A percentile compares a stretch with the other conserved stretches of the same genome.
Evolutionary conservation across 2,329 filamentous ascomycete species (phyloP).

Genomic region (Beauveria rudraprayagi): DNA sequence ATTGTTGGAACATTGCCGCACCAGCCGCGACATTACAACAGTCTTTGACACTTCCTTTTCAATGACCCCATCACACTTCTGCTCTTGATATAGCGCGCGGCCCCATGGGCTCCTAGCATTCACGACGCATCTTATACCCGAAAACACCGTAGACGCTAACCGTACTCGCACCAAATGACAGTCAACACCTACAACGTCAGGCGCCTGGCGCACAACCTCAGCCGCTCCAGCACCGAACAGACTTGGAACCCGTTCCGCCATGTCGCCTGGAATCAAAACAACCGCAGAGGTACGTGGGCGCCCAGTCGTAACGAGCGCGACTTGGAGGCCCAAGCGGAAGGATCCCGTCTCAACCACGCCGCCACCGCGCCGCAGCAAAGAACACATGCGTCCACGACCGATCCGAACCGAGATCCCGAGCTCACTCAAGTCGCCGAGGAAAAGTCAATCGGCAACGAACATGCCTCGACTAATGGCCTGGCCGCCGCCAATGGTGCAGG

Average conservation of each 20-base stretch:
- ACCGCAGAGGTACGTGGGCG: constrained; percentile 29
- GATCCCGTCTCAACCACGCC: constrained; percentile 27
- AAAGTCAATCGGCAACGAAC: constrained; percentile 15
- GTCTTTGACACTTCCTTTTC: background rate
- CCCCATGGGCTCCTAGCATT: background rate
- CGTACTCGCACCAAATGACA: constrained; percentile 18
- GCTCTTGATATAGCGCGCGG: too few relatives aligned
- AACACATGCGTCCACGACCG: constrained; percentile 4
- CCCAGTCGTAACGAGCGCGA: constrained; percentile 19
- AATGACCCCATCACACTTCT: background rate
- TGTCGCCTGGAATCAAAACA: constrained; percentile 26
- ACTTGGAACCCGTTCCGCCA: constrained; percentile 38
- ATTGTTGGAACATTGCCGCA: background rate
- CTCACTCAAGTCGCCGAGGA: constrained; percentile 16
- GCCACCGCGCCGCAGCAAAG: constrained; percentile 25
- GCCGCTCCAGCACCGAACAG: constrained; percentile 30
- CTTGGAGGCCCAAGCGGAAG: constrained; percentile 17
- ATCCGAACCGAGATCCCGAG: constrained; percentile 12
- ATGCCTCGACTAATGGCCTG: constrained; percentile 16
- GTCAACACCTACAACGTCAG: constrained; percentile 40
- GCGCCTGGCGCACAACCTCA: constrained; percentile 34
- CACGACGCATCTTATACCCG: background rate
- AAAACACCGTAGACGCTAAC: background rate
- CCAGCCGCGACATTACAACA: background rate
- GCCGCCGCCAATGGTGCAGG: constrained; percentile 16